Base-by-base conservation (phyloP, 495 filamentous ascomycete genomes). In the Annulohypoxylon nitens region DNA sequence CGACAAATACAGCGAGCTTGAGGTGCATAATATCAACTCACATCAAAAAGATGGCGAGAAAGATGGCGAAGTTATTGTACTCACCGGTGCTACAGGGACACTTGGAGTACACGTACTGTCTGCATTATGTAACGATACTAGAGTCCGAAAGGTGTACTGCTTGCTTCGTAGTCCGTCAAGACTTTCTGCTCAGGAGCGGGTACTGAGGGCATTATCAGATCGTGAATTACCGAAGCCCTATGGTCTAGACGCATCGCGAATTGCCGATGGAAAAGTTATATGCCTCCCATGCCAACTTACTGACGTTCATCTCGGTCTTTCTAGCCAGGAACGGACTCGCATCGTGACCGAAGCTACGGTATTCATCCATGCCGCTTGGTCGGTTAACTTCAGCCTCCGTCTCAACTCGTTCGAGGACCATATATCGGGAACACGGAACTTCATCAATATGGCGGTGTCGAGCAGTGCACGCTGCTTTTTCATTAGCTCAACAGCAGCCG, bases 321-420 rank as follows among this genome's bases (percentile, higher is more conserved):
- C 77, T 7, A 30, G 71, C 8, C 16, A 66, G 2, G 75, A 76
- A 4, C 74, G 82, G 12, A 47, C 77, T 25, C 53, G 76, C 12
- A 83, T 88, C 67, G 73, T 78, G 10, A 59, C 77, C 5, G 78
- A 79, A 3, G 80, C 85, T 4, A 84, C 84, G 3, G 78, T 84
- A 18, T 84, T 89, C 45, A 84, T 89, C 37, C 90, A 92, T 76
- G 82, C 86, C 14, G 89, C 89, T 36, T 93, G 90, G 90, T 83
- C 87, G 5, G 90, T 92, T 20, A 91, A 92, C 77, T 93, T 92
- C 81, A 89, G 84, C 63, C 80, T 88, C 70, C 78, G 81, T 2
- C 81, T 90, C 2, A 75, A 77, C 14, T 88, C 83, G 59, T 81
- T 92, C 75, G 86, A 83, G 25, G 83, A 85, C 37, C 87, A 86